These are phyloP conservation scores for Pseudogymnoascus sp. DNA, from an alignment of 2,329 filamentous ascomycete species.

Conservation along the genomic window DNA sequence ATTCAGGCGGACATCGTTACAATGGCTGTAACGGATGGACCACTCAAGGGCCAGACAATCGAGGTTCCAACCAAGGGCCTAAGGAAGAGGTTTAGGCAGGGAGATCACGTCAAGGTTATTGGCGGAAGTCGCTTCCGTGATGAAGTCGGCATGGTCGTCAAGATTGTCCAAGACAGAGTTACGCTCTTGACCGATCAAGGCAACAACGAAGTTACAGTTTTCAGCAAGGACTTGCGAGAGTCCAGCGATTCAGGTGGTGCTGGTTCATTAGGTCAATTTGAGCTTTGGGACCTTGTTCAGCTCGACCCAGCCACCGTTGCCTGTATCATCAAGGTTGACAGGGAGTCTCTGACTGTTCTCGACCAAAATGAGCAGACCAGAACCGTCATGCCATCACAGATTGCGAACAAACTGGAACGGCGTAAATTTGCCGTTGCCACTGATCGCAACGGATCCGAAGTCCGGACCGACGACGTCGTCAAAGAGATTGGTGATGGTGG, in stretches of 20 bases:
- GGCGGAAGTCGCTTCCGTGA: constrained; percentile 90
- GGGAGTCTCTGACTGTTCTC: constrained; percentile 80
- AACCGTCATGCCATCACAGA: constrained; percentile 80
- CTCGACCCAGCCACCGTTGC: constrained; percentile 87
- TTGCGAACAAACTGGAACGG: constrained; percentile 78
- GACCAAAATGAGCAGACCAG: constrained; percentile 83
- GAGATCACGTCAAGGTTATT: constrained; percentile 98
- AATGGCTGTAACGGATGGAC: constrained; percentile 74
- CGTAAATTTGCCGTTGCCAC: constrained; percentile 82
- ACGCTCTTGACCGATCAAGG: constrained; percentile 89
- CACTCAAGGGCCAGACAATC: constrained; percentile 72
- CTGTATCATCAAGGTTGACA: constrained; percentile 89
- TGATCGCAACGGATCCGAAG: constrained; percentile 87
- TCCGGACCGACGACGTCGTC: constrained; percentile 83
- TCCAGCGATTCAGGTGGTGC: constrained; percentile 86
- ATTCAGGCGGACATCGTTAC: constrained; percentile 91
- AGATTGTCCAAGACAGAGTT: constrained; percentile 84
- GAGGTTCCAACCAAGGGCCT: constrained; percentile 89
- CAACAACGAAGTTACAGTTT: constrained; percentile 90
- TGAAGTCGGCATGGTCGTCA: constrained; percentile 94
- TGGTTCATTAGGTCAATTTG: constrained; percentile 76
- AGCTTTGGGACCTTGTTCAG: constrained; percentile 89
- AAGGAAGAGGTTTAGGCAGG: constrained; percentile 83
- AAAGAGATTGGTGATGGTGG: constrained; percentile 83
- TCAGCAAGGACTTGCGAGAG: constrained; percentile 92